Evolutionary conservation across 768 basidiomycete species (phyloP).

Genomic region (Daedalea quercina): DNA sequence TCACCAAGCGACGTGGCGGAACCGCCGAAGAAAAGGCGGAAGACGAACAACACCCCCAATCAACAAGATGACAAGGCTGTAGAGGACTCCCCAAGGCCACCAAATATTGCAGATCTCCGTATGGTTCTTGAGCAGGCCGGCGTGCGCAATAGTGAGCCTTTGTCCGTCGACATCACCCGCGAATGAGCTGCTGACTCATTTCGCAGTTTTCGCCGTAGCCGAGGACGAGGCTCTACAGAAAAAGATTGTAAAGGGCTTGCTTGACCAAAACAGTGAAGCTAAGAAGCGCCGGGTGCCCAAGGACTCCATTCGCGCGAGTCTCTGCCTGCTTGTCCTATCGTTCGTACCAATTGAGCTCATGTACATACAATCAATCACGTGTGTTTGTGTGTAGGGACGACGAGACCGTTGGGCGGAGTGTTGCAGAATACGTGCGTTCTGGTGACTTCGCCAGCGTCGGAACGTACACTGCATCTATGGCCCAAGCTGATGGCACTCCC

Average conservation of each 20-base stretch:
- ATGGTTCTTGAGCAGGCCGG: not conserved
- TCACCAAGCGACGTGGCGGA: not conserved
- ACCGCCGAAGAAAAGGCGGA: not conserved
- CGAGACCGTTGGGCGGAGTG: not conserved
- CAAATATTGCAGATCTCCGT: not conserved
- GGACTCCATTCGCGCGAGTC: not conserved
- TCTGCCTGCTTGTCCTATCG: not conserved
- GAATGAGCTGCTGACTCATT: not conserved
- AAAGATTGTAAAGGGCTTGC: not conserved
- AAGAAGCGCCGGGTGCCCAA: not conserved
- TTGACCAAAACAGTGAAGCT: not conserved
- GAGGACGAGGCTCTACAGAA: not conserved
- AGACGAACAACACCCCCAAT: not conserved
- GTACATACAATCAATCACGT: not conserved
- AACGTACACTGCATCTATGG: slow-evolving; percentile 8
- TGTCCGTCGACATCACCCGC: not conserved
- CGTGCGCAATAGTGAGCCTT: not conserved
- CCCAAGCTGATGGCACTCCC: not conserved
- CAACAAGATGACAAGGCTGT: not conserved
- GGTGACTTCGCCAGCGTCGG: slow-evolving; percentile 11
- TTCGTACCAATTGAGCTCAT: not conserved
- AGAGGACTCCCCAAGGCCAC: not conserved
- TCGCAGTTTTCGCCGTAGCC: not conserved
- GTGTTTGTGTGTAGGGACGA: not conserved
- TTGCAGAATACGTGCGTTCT: not conserved